phyloP scores from a whole-genome alignment of 2,329 filamentous ascomycete genomes.

The Arthrinium puccinioides region DNA sequence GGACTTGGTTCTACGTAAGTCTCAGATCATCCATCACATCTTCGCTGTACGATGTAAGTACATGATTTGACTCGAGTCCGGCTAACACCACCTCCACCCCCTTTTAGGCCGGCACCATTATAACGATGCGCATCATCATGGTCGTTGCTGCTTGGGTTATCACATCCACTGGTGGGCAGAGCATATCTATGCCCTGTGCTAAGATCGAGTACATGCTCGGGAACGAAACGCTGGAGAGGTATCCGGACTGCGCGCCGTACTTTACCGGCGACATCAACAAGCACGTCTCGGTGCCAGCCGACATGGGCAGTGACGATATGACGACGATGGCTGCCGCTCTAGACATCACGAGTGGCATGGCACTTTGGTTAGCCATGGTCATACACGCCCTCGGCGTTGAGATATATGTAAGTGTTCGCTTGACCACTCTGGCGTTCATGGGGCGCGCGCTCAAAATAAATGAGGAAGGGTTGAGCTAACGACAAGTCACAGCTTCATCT shows the following conservation, averaged over 20 bases:
- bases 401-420: conserved; percentile 32
- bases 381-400: conserved; percentile 44
- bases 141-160: conserved; percentile 32
- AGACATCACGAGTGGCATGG: conserved; percentile 41
- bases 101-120: conserved; percentile 37
- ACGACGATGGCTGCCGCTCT: conserved; percentile 32
- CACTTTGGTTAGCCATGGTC: conserved; percentile 42
- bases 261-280: conserved; percentile 20
- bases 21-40: background rate
- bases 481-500: conserved; percentile 34
- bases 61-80: background rate
- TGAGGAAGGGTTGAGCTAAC: no score
- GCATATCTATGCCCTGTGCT: conserved; percentile 31
- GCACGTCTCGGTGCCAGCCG: conserved; percentile 23
- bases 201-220: conserved; percentile 36
- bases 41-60: background rate
- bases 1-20: conserved; percentile 40
- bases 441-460: no score
- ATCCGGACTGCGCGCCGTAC: conserved; percentile 37
- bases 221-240: conserved; percentile 23
- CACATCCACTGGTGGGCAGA: conserved; percentile 17
- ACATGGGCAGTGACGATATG: conserved; percentile 20
- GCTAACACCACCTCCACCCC: background rate
- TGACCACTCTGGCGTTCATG: background rate
- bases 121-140: conserved; percentile 44